Evolutionary conservation across 2,329 filamentous ascomycete species (phyloP), one percentile per base, ranked within the genome.

Genomic region (Hymenoscyphus repandus): DNA sequence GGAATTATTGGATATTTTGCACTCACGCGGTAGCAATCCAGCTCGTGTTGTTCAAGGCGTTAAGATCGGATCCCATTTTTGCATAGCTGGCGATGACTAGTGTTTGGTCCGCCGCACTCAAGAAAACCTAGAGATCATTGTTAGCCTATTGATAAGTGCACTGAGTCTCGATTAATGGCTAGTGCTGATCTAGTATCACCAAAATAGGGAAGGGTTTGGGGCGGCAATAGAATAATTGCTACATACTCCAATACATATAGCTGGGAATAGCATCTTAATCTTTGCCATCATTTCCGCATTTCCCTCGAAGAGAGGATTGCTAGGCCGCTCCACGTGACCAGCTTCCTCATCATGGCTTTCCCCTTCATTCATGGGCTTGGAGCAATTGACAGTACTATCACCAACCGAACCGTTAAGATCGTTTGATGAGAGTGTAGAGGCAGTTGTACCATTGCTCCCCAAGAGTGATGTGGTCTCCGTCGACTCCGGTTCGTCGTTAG

Each of bases 41-140:
- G 47, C 80, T 85, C 3, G 86, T 89, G 57, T 79, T 80, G 63
- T 86, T 88, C 47, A 92, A 73, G 1, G 87, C 85, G 46, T 87
- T 74, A 27, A 92, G 71, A 56, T 91, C 88, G 50, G 78, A 88
- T 10, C 86, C 87, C 60, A 92, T 91, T 55, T 78, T 81, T 45
- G 85, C 85, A 66, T 90, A 90, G n/a, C 78, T 83, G n/a, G 82
- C 82, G 44, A 91, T 80, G 30, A 88, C 83, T 48, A 91, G 80
- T 0, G 88, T 88, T 66, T 90, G 86, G 63, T 92, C 88, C 45
- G 85, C 76, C 3, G 87, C 85, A 17, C 83, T 78, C 6, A 92
- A 74, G 63, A 88, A 88, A 37, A 90, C 72, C 83, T 86, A 62
- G 37, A 38, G 3, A 6, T 10, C 5, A 5, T 12, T 5, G 17